Base-by-base conservation (phyloP, 176 grass and related monocot genomes). In the Aegilops bicornis region DNA sequence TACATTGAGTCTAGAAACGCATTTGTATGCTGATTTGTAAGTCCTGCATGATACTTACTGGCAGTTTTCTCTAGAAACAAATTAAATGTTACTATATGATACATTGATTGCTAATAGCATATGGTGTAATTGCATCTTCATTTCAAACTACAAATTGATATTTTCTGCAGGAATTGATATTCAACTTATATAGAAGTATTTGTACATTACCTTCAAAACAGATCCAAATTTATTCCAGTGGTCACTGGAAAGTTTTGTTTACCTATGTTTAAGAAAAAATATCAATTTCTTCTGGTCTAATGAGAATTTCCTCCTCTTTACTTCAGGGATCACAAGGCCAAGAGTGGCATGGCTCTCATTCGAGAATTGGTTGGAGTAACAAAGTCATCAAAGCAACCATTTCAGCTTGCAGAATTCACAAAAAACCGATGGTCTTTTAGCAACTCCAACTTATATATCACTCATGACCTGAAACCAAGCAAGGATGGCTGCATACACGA, bases 381-480 rank as follows among this genome's bases (percentile, higher is more conserved):
- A 10, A 92, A 82, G 73, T 81, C 79, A 42, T 84, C 86, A 47
- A 77, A 82, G 69, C 67, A 79, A 72, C 68, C 87, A 74, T 64
- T 83, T 72, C 69, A 85, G 33, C 80, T 98, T 71, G 97, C 94
- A 88, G 90, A 94, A 77, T 90, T 92, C 39, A 77, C 50, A 19
- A 90, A 96, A 40, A 91, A 85, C 35, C 91, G 91, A 59, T 98
- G 94, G 97, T 85, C 42, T 43, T 80, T 98, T 79, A 92, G 65
- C 69, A 65, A 29, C 68, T 92, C 85, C 42, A 90, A 78, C 48
- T 48, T 96, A 75, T 94, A 79, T 36, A 78, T 93, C n/a, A 56
- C 27, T 13, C 56, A 72, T 83, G 90, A 92, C 22, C 81, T 85
- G 22, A 83, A 74, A 79, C 59, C 81, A 10, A 81, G 15, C 77